Conservation (phyloP, 208 protist genomes). For the Trypanosoma platydactyli region DNA sequence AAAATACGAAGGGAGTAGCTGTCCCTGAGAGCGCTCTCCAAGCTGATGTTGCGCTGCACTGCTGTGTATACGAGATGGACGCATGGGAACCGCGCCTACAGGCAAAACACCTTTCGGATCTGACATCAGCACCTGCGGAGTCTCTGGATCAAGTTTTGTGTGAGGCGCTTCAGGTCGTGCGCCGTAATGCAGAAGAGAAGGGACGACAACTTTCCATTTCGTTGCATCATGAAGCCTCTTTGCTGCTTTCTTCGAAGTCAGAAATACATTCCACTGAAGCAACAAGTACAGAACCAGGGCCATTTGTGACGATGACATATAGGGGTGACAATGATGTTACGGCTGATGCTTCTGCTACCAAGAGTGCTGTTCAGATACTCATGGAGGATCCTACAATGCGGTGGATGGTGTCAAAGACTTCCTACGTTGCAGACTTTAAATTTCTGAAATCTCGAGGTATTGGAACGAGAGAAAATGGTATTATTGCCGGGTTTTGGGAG, state of each 20-base stretch:
- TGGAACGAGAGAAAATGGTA: background rate
- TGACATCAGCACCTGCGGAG: background rate
- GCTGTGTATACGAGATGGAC: constrained; percentile 27
- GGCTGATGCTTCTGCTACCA: background rate
- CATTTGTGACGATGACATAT: background rate
- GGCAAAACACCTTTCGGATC: constrained; percentile 16
- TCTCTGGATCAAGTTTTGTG: constrained; percentile 17
- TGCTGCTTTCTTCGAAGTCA: background rate
- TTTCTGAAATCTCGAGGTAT: constrained; percentile 4
- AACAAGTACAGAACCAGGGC: too few relatives aligned
- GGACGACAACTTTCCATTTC: background rate
- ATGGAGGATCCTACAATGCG: background rate
- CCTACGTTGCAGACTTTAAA: constrained; percentile 13
- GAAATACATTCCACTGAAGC: background rate
- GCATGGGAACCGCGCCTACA: constrained; percentile 25
- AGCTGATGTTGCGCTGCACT: background rate
- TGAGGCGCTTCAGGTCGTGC: constrained; percentile 16
- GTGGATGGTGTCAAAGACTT: constrained; percentile 1
- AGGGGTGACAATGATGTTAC: background rate
- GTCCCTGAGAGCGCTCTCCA: background rate
- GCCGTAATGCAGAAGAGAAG: constrained; percentile 16
- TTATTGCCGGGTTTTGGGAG: constrained; percentile 16
- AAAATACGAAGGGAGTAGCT: background rate
- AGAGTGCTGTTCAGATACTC: background rate
- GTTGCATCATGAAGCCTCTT: constrained; percentile 5